phyloP scores from a whole-genome alignment of 2,329 filamentous ascomycete species.

The Kalaharituber pfeilii region DNA sequence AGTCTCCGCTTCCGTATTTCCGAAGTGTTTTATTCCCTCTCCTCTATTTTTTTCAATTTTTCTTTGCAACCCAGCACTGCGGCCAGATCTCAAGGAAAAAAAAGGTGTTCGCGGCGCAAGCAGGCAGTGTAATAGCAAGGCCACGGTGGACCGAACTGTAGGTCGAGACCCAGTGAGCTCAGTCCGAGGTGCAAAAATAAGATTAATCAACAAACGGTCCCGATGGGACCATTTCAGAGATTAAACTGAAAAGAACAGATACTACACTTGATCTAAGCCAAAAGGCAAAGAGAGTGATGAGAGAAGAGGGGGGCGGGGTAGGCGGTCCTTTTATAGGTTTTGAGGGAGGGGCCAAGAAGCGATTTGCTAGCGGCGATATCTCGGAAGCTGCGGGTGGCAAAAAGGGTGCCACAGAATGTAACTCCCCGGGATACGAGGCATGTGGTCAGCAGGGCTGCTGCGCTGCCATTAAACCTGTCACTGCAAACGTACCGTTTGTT shows the following conservation, averaged over 20 bases:
- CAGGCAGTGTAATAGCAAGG: conserved; percentile 1
- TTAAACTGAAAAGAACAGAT: conserved; percentile 3
- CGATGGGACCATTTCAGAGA: not conserved
- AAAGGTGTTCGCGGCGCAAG: not conserved
- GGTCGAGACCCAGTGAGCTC: not conserved
- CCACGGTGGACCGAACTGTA: conserved; percentile 1
- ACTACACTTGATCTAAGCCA: conserved; percentile 3
- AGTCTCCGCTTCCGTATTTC: too few species aligned
- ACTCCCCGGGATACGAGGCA: too few species aligned
- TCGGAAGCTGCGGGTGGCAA: too few species aligned
- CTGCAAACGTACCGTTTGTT: too few species aligned
- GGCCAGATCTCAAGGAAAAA: not conserved
- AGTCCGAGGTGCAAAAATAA: not conserved
- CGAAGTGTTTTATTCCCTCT: too few species aligned
- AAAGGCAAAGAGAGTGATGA: conserved; percentile 1
- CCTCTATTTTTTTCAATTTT: too few species aligned
- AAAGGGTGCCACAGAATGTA: too few species aligned
- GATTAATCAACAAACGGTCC: conserved; percentile 2
- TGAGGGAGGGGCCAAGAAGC: too few species aligned
- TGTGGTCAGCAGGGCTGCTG: too few species aligned
- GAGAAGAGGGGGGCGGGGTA: not conserved
- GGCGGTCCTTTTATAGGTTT: not conserved
- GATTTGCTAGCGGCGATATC: too few species aligned
- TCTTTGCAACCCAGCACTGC: not conserved
- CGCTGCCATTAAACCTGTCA: too few species aligned